These are phyloP conservation scores for Vaccinium corymbosum DNA, from an alignment of 148 eudicot genomes.

Conservation along the genomic window DNA sequence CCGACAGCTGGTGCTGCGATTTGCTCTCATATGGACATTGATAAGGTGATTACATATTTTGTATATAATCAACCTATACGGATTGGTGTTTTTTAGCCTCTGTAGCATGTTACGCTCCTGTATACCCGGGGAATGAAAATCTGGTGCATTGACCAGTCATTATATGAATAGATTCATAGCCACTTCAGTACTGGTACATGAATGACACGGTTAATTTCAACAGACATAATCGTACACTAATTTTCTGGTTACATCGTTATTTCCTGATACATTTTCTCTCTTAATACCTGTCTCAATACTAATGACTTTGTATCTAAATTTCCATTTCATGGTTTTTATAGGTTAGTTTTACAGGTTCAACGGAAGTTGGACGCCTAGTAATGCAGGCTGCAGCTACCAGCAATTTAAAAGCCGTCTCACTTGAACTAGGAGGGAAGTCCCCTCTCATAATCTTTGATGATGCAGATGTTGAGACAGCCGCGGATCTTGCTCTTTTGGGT, in stretches of 20 bases:
- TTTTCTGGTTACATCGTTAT: slow-evolving; percentile 8
- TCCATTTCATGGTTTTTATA: slow-evolving; percentile 14
- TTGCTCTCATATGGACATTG: slow-evolving; percentile 82
- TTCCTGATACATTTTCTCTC: background rate
- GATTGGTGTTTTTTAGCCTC: background rate
- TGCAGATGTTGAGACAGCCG: slow-evolving; percentile 64
- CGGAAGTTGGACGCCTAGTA: slow-evolving; percentile 64
- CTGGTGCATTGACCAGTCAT: background rate
- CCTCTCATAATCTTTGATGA: slow-evolving; percentile 77
- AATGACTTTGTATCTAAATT: background rate
- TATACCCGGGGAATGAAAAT: background rate
- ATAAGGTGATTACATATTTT: slow-evolving; percentile 38
- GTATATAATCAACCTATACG: background rate
- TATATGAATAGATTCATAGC: slow-evolving; percentile 20
- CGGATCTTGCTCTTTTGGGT: slow-evolving; percentile 50
- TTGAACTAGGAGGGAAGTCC: slow-evolving; percentile 92
- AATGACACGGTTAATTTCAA: too few relatives aligned
- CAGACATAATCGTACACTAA: too few relatives aligned
- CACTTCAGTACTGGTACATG: too few relatives aligned
- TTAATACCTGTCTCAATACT: background rate
- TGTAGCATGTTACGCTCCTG: background rate
- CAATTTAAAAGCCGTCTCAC: slow-evolving; percentile 69
- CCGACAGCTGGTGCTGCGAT: slow-evolving; percentile 74
- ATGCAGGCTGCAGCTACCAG: slow-evolving; percentile 88
- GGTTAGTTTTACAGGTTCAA: slow-evolving; percentile 88